These are phyloP conservation scores for Epichloe uncinata DNA, from an alignment of 2,329 filamentous ascomycete genomes.

Conservation along the genomic window DNA sequence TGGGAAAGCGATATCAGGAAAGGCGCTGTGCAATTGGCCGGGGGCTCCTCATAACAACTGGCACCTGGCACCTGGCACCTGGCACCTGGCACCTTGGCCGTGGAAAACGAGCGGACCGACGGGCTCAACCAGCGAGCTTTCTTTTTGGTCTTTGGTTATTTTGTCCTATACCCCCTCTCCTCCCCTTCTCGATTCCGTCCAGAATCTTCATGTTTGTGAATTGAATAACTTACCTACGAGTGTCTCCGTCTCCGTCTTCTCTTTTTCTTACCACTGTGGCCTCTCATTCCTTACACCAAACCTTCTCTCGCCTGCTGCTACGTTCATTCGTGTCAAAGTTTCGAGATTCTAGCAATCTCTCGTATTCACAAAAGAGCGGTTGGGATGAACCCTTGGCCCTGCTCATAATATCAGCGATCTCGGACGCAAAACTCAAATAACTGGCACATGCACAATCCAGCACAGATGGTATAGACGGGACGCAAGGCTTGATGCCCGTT, in stretches of 20 bases:
- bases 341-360: background rate
- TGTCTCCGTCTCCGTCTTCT: background rate
- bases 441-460: background rate
- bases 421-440: background rate
- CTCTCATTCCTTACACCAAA: background rate
- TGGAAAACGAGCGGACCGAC: background rate
- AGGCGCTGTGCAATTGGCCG: background rate
- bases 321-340: background rate
- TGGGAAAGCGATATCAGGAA: background rate
- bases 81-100: background rate
- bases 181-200: background rate
- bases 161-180: too few relatives aligned
- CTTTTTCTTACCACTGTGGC: background rate
- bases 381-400: background rate
- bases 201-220: background rate
- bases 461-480: background rate
- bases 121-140: background rate
- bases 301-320: background rate
- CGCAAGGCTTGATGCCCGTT: background rate
- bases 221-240: too few relatives aligned
- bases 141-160: background rate
- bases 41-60: background rate
- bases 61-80: background rate
- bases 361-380: background rate
- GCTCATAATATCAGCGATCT: background rate